Percentiles rank a stretch among this genome's conserved stretches.
Evolutionary conservation across 2,329 filamentous ascomycete species (phyloP).

Genomic region (Decorospora gaudefroyi): DNA sequence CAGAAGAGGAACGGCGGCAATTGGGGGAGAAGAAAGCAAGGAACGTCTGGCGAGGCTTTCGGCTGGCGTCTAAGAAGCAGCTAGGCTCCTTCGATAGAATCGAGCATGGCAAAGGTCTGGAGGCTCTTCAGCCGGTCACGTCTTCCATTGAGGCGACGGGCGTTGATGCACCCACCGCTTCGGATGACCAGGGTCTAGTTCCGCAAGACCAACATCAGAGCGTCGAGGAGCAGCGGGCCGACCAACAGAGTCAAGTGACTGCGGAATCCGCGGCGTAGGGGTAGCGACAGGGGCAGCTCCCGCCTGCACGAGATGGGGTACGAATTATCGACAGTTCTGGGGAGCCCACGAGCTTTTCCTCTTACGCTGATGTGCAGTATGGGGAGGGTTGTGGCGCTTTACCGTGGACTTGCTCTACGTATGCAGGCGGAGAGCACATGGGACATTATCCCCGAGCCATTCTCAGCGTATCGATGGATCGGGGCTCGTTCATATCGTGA

Average conservation of each 20-base stretch:
- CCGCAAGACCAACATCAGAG: conserved; percentile 46
- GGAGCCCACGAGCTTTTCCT: conserved; percentile 31
- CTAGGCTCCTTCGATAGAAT: conserved; percentile 84
- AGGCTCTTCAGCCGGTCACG: conserved; percentile 53
- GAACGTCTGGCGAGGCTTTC: conserved; percentile 86
- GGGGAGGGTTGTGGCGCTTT: conserved; percentile 39
- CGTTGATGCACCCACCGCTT: conserved; percentile 40
- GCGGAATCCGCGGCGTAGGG: conserved; percentile 36
- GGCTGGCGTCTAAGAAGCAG: conserved; percentile 74
- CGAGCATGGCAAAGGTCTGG: conserved; percentile 70
- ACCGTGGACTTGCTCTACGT: conserved; percentile 19
- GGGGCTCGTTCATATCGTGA: conserved; percentile 21
- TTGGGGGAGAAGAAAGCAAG: conserved; percentile 76
- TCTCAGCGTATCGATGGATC: conserved; percentile 31
- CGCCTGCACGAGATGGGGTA: conserved; percentile 39
- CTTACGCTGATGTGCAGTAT: conserved; percentile 43
- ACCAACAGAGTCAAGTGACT: conserved; percentile 46
- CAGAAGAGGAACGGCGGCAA: conserved; percentile 62
- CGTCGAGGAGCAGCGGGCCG: conserved; percentile 49
- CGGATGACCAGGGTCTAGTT: conserved; percentile 45
- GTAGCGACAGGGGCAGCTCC: conserved; percentile 30
- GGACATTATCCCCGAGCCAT: conserved; percentile 32
- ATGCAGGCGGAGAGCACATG: conserved; percentile 25
- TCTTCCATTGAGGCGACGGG: conserved; percentile 42
- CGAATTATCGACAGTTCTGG: conserved; percentile 30